Conservation (phyloP, 2,329 filamentous ascomycete species). For the Pyrenochaeta sp. region DNA sequence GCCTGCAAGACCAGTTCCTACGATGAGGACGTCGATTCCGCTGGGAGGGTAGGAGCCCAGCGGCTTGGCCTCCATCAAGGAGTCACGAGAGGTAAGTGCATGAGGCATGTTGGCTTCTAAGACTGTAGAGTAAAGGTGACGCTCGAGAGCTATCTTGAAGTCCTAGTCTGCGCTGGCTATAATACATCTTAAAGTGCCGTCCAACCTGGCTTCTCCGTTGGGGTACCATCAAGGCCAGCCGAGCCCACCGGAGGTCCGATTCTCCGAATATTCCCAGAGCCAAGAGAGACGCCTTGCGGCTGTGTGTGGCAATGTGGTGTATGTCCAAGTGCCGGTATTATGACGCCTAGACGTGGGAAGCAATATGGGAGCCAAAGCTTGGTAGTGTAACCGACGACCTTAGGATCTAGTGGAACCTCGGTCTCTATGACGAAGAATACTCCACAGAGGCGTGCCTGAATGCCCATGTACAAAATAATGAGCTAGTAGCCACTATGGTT, state of each 20-base stretch:
- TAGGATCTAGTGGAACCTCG: no score
- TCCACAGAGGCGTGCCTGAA: conserved; percentile 14
- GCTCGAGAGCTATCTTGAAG: no score
- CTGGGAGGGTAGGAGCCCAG: conserved; percentile 59
- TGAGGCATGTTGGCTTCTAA: conserved; percentile 39
- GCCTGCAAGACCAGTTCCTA: conserved; percentile 50
- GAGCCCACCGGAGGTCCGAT: conserved; percentile 27
- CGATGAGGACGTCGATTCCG: conserved; percentile 51
- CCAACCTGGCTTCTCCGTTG: conserved; percentile 20
- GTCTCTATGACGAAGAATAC: conserved; percentile 18
- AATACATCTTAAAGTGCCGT: conserved; percentile 22
- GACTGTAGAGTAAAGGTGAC: conserved; percentile 13
- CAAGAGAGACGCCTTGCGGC: no score
- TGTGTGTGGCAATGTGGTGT: no score
- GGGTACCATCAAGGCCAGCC: conserved; percentile 29
- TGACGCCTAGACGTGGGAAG: no score
- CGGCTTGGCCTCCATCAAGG: conserved; percentile 56
- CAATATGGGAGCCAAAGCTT: no score
- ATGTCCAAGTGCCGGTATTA: no score
- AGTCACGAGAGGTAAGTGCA: conserved; percentile 57
- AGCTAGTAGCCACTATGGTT: conserved; percentile 37
- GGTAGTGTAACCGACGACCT: no score
- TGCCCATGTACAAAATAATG: conserved; percentile 10
- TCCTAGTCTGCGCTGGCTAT: no score
- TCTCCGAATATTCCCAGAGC: conserved; percentile 12